Evolutionary conservation across 2,329 filamentous ascomycete species (phyloP), one percentile per base, ranked within the genome.

Genomic region (Aspergillus proliferans): DNA sequence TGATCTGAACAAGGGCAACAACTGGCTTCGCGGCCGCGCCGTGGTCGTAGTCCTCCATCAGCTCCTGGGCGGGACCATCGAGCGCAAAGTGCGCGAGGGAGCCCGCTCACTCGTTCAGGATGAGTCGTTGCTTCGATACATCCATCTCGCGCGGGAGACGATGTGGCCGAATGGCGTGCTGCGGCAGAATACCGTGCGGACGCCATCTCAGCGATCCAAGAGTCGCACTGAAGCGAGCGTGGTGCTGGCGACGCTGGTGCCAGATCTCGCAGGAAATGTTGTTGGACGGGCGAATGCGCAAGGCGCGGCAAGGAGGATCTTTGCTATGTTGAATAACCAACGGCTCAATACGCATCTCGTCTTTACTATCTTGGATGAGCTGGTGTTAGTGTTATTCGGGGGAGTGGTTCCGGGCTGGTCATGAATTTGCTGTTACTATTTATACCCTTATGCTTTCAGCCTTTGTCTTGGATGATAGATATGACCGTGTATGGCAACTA

Each of bases 41-140:
- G 93, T 97, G 1, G 92, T 98, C 4, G 90, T 98, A 8, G 92
- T 98, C 2, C 78, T 98, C 18, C 93, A 98, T 64, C 93, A 98
- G 68, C 80, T 98, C 5, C 82, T 98, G 1, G 93, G 93, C 12
- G 92, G 93, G 19, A 97, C 93, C 0, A 94, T 98, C 54, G 93
- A 98, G 71, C 85, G 91, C 51, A 96, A 95, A 69, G 87, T 97
- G 26, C 84, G 93, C 18, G 93, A 98, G 51, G 87, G 84, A 47
- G 85, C 90, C 39, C 85, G 83, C 56, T 75, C 79, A 40, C 73
- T 94, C 1, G 73, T 88, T 0, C 83, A 88, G 50, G 91, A 96
- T 56, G 87, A 93, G 18, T 84, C 84, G 3, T 71, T 97, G 8
- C 74, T 92, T 39, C 82, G 80, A 49, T 95, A 93, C 64, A 76